Conservation (phyloP, 2,329 filamentous ascomycete genomes). For the Penicillium expansum region DNA sequence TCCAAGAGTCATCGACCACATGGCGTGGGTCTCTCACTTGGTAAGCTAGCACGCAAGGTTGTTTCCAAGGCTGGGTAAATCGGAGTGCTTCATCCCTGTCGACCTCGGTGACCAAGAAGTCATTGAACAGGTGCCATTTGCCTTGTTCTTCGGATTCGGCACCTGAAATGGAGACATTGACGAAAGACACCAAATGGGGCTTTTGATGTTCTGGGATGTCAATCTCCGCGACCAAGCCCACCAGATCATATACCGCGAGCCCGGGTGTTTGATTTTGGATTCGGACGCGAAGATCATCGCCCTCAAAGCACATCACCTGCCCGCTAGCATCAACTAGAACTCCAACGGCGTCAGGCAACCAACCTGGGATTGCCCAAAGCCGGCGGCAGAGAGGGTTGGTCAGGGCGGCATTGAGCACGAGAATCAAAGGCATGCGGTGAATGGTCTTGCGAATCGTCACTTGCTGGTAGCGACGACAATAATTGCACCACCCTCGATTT, state of each 20-base stretch:
- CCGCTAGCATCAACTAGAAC: slow-evolving; percentile 77
- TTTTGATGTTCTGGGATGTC: slow-evolving; percentile 82
- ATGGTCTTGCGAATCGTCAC: slow-evolving; percentile 82
- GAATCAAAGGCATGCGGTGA: slow-evolving; percentile 74
- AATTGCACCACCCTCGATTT: slow-evolving; percentile 87
- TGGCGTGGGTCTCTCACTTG: slow-evolving; percentile 80
- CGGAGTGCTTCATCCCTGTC: slow-evolving; percentile 78
- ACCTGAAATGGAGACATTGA: slow-evolving; percentile 65
- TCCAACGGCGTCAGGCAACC: slow-evolving; percentile 91
- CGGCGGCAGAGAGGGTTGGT: slow-evolving; percentile 66
- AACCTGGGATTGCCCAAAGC: slow-evolving; percentile 83
- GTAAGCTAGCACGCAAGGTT: slow-evolving; percentile 82
- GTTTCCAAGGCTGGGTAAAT: slow-evolving; percentile 90
- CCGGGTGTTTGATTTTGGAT: slow-evolving; percentile 75
- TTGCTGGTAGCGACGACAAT: slow-evolving; percentile 86
- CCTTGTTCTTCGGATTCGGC: slow-evolving; percentile 54
- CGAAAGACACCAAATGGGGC: slow-evolving; percentile 83
- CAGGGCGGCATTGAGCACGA: slow-evolving; percentile 80
- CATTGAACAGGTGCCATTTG: slow-evolving; percentile 96
- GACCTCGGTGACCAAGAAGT: slow-evolving; percentile 84
- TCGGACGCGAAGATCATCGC: slow-evolving; percentile 79
- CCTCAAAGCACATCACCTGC: slow-evolving; percentile 94
- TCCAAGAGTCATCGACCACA: slow-evolving; percentile 82
- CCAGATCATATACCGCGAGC: slow-evolving; percentile 84
- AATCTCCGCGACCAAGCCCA: slow-evolving; percentile 87